phyloP scores from a whole-genome alignment of 345 rosid genomes.

The Boechera stricta region DNA sequence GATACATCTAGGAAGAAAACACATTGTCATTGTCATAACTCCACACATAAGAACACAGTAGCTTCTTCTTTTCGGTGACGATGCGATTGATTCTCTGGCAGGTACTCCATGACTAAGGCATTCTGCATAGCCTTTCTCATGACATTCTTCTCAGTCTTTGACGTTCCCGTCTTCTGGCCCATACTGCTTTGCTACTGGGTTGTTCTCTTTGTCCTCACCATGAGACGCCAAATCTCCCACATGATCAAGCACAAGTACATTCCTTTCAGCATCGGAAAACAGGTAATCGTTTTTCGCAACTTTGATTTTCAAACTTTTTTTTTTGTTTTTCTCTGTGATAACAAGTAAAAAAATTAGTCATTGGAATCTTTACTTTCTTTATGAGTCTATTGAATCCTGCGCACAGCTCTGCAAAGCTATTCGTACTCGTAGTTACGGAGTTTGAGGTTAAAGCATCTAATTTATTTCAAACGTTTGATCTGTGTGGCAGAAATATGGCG shows the following conservation, averaged over 20 bases:
- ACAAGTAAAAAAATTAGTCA: neutral
- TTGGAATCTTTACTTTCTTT: too few relatives aligned
- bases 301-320: neutral
- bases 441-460: conserved; percentile 1
- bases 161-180: conserved; percentile 88
- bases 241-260: conserved; percentile 77
- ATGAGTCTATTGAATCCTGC: neutral
- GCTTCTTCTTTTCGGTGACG: neutral
- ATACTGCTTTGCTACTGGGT: conserved; percentile 69
- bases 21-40: neutral
- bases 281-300: conserved; percentile 46
- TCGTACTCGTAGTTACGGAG: neutral
- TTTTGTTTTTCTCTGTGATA: neutral
- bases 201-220: conserved; percentile 70
- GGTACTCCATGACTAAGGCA: conserved; percentile 79
- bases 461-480: conserved; percentile 6
- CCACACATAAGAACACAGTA: neutral
- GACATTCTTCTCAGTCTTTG: conserved; percentile 77
- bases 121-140: conserved; percentile 65
- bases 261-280: conserved; percentile 71
- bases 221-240: conserved; percentile 74
- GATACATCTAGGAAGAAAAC: neutral
- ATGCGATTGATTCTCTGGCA: conserved; percentile 31
- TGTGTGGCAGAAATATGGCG: conserved; percentile 53
- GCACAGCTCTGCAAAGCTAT: neutral